Evolutionary conservation across 352 stramenopile species (phyloP), one percentile per base, ranked within the genome.

Genomic region (Pythium scleroteichum): DNA sequence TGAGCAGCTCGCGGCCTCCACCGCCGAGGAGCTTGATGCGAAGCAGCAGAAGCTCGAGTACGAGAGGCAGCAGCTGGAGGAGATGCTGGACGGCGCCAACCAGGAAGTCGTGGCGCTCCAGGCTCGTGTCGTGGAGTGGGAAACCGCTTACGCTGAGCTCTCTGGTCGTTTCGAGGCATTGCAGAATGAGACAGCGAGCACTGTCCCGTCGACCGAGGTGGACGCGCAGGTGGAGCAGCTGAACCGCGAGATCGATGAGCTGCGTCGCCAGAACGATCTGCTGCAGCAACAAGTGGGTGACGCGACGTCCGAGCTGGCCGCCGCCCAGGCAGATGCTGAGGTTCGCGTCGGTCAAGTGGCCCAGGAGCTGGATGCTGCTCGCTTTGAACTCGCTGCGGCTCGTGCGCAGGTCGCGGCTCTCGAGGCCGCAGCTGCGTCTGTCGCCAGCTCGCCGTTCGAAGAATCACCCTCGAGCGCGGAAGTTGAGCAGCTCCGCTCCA

Each of bases 11-110:
- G n/a, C 50, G 10, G 14, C 40, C 12, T 24, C 45, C 10, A 61
- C 17, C 13, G 17, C 32, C 19, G 8, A 29, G 5, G 53, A 61
- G 20, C 53, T 61, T 3, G 42, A 53, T 24, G 53, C 26, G 26
- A 53, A 46, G 41, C 48, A 46, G 10, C 27, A 53, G 26, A n/a
- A 51, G 29, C 27, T 42, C 7, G 47, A 26, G 2, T 54, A 33
- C 19, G 52, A 68, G 27, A 62, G 58, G 40, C 45, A 62, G 38
- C 61, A 68, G 38, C 39, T 59, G 4, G 45, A 68, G 24, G 26
- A 68, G 16, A 57, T 62, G 46, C 35, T 68, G 6, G 61, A 57
- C 19, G 51, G 23, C 26, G 53, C 53, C 7, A 68, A 54, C 47
- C 35, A 68, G 38, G 46, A 62, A 41, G 47, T 59, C 2, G 29